phyloP scores from a whole-genome alignment of 805 yeast species.

The Debaryomyces maramus region DNA sequence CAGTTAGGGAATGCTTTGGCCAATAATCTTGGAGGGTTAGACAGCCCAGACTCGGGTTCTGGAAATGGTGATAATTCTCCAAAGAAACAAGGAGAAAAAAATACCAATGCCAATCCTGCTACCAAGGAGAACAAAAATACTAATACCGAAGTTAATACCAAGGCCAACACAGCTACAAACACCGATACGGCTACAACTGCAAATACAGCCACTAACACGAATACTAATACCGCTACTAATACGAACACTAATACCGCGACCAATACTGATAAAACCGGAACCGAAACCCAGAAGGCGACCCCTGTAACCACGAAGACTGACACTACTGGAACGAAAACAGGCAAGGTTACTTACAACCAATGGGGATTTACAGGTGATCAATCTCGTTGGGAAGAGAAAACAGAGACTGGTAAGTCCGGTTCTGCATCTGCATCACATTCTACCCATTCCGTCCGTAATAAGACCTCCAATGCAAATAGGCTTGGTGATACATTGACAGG shows the following conservation, averaged over 20 bases:
- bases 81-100: background rate
- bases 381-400: slow-evolving; percentile 30
- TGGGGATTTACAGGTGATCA: slow-evolving; percentile 45
- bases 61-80: slow-evolving; percentile 1
- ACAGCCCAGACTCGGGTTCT: slow-evolving; percentile 5
- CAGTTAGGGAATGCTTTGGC: slow-evolving; percentile 11
- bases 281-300: slow-evolving; percentile 9
- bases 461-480: slow-evolving; percentile 18
- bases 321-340: slow-evolving; percentile 10
- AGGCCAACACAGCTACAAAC: slow-evolving; percentile 3
- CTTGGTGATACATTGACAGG: slow-evolving; percentile 1
- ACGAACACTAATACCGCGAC: slow-evolving; percentile 11
- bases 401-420: slow-evolving; percentile 6
- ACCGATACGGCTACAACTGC: slow-evolving; percentile 10
- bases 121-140: slow-evolving; percentile 3
- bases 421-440: slow-evolving; percentile 8
- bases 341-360: slow-evolving; percentile 31
- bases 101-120: background rate
- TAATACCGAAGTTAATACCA: slow-evolving; percentile 4
- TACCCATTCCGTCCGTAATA: slow-evolving; percentile 16
- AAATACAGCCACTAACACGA: slow-evolving; percentile 1
- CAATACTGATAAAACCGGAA: slow-evolving; percentile 7
- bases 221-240: slow-evolving; percentile 7
- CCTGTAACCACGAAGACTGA: slow-evolving; percentile 13
- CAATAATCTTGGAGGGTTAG: slow-evolving; percentile 17